These are phyloP conservation scores for Diaporthe sp. DNA, from an alignment of 2,329 filamentous ascomycete species.

Conservation along the genomic window DNA sequence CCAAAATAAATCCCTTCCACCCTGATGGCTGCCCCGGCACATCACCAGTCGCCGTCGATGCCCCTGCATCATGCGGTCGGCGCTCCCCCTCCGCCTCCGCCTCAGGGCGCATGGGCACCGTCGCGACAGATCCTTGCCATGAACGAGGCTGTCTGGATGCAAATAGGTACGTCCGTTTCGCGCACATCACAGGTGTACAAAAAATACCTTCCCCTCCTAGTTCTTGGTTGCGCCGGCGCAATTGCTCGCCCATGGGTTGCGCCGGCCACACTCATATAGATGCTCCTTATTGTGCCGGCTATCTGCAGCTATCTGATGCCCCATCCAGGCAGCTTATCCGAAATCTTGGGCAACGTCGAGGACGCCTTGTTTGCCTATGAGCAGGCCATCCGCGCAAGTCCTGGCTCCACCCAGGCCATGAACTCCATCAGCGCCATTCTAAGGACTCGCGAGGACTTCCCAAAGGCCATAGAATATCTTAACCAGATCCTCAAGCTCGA, in stretches of 20 bases:
- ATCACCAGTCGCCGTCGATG: conserved; percentile 85
- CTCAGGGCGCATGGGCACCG: conserved; percentile 69
- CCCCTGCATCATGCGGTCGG: conserved; percentile 67
- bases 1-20: conserved; percentile 41
- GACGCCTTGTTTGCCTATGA: conserved; percentile 93
- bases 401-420: conserved; percentile 90
- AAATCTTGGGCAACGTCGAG: conserved; percentile 88
- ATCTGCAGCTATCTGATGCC: conserved; percentile 47
- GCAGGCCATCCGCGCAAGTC: conserved; percentile 87
- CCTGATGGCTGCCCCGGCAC: conserved; percentile 73
- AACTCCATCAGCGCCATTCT: conserved; percentile 93
- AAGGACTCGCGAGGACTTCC: conserved; percentile 91
- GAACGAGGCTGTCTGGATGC: conserved; percentile 92
- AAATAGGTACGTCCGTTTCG: conserved; percentile 78
- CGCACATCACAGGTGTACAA: conserved; percentile 27
- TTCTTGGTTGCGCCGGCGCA: background rate
- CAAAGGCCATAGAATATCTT: conserved; percentile 93
- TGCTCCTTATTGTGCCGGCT: conserved; percentile 37
- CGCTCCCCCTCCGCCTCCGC: conserved; percentile 71
- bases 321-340: conserved; percentile 80
- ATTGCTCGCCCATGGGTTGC: background rate
- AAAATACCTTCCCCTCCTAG: background rate
- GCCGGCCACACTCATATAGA: background rate
- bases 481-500: conserved; percentile 93
- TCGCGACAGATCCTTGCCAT: conserved; percentile 81